Evolutionary conservation across 441 rosid species (phyloP).

Genomic region (Raphanus hybrid): DNA sequence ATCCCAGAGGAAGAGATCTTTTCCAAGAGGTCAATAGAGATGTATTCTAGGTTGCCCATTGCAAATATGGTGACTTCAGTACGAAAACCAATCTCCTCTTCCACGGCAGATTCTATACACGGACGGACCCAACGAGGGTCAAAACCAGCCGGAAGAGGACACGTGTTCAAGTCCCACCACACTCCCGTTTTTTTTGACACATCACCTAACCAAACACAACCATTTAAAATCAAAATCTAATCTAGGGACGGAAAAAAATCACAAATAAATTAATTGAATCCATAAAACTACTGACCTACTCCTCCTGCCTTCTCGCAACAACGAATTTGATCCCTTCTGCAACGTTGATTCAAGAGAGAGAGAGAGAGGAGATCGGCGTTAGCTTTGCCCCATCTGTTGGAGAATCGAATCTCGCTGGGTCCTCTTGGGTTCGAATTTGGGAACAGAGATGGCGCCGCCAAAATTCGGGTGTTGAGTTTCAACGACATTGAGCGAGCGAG

Average conservation of each 20-base stretch:
- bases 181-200: background rate
- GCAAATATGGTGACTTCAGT: background rate
- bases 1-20: too few relatives aligned
- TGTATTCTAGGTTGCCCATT: background rate
- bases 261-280: too few relatives aligned
- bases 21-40: background rate
- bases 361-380: conserved; percentile 48
- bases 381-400: conserved; percentile 79
- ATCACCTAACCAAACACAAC: background rate
- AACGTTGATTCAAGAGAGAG: background rate
- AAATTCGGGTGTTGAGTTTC: conserved; percentile 67
- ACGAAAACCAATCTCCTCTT: background rate
- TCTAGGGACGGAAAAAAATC: too few relatives aligned
- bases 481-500: conserved; percentile 58
- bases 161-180: conserved; percentile 2
- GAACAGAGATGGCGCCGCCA: conserved; percentile 47
- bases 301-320: too few relatives aligned
- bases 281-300: too few relatives aligned
- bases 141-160: background rate
- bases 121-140: background rate
- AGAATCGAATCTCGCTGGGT: conserved; percentile 59
- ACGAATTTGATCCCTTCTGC: background rate
- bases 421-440: conserved; percentile 43
- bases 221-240: too few relatives aligned
- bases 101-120: background rate